Conservation (phyloP, 2,329 filamentous ascomycete species). For the Bipolaris gigantea region DNA sequence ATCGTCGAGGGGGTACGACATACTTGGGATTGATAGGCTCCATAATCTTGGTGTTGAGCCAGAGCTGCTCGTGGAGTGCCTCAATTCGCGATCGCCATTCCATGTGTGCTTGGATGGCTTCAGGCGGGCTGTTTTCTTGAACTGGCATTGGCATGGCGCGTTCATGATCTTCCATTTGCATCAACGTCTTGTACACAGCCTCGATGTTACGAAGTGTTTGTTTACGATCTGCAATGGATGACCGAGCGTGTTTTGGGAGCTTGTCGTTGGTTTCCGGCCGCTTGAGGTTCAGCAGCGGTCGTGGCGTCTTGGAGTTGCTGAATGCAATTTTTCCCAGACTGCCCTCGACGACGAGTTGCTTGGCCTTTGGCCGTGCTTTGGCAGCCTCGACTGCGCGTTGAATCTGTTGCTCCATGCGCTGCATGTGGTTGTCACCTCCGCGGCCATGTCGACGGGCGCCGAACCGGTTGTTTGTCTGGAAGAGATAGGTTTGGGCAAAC, state of each 20-base stretch:
- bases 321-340: conserved; percentile 98
- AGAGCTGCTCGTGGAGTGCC: conserved; percentile 76
- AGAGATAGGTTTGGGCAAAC: conserved; percentile 96
- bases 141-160: conserved; percentile 73
- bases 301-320: conserved; percentile 97
- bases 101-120: conserved; percentile 71
- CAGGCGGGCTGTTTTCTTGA: conserved; percentile 65
- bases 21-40: conserved; percentile 73
- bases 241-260: conserved; percentile 46
- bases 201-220: conserved; percentile 85
- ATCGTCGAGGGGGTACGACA: conserved; percentile 21
- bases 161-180: conserved; percentile 93
- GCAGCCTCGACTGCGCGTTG: conserved; percentile 95
- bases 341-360: conserved; percentile 93
- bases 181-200: conserved; percentile 80
- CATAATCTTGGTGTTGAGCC: conserved; percentile 86
- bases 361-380: conserved; percentile 97
- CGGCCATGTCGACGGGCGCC: conserved; percentile 76
- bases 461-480: conserved; percentile 86
- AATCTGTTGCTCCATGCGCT: conserved; percentile 99
- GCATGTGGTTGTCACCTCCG: conserved; percentile 93
- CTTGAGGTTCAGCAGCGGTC: conserved; percentile 94
- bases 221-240: conserved; percentile 72
- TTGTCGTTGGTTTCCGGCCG: conserved; percentile 69
- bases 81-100: conserved; percentile 76